phyloP scores from a whole-genome alignment of 2,329 filamentous ascomycete species.

The Basipetospora sp. region DNA sequence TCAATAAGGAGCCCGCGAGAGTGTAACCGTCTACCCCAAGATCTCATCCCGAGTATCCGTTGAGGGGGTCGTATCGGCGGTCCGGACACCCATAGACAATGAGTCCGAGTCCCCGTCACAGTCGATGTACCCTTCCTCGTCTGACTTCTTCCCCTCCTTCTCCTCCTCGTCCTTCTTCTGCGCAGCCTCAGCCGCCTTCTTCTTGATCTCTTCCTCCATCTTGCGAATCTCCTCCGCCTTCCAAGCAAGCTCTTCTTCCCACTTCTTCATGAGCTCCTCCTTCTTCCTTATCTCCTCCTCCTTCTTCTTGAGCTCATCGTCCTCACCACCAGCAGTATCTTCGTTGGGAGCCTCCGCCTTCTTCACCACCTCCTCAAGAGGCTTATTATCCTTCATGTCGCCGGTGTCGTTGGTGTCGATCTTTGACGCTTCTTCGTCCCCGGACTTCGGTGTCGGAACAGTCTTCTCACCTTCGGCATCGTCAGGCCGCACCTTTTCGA shows the following conservation, averaged over 20 bases:
- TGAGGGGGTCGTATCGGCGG: constrained; percentile 1
- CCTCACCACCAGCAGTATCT: background rate
- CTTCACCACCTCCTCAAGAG: constrained; percentile 22
- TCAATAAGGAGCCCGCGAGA: too few relatives aligned
- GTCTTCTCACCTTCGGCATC: too few relatives aligned
- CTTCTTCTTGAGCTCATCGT: background rate
- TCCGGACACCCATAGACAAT: constrained; percentile 1
- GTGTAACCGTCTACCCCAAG: too few relatives aligned
- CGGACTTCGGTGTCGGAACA: too few relatives aligned
- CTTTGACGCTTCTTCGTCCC: too few relatives aligned
- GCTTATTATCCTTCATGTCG: background rate
- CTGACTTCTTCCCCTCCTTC: constrained; percentile 3
- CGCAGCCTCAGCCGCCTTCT: background rate
- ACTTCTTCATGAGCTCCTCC: constrained; percentile 2
- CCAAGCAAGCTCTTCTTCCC: constrained; percentile 1
- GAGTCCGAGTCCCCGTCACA: constrained; percentile 3
- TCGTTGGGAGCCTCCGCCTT: constrained; percentile 30
- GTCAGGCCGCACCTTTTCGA: too few relatives aligned
- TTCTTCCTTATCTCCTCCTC: constrained; percentile 2
- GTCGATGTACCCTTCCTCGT: constrained; percentile 5
- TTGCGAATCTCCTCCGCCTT: constrained; percentile 4
- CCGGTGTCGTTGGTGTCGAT: too few relatives aligned
- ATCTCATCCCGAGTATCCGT: constrained; percentile 1
- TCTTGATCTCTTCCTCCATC: constrained; percentile 4
- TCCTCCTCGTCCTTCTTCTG: constrained; percentile 1